phyloP scores from a whole-genome alignment of 805 yeast species.

The Blastobotrys muscicola region DNA sequence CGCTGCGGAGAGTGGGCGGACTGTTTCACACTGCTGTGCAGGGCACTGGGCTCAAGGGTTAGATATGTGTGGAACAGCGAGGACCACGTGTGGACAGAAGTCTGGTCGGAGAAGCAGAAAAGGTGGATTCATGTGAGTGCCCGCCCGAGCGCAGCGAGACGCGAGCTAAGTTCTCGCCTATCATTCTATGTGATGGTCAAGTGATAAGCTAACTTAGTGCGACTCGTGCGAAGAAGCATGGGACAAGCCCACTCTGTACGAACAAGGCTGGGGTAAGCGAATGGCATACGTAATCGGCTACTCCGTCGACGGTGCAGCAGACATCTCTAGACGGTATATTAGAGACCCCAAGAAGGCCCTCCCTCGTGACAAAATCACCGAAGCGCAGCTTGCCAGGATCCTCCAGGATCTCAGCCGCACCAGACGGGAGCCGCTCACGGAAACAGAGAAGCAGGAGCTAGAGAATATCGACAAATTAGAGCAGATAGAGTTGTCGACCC shows the following conservation, averaged over 20 bases:
- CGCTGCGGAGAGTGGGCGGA: constrained; percentile 97
- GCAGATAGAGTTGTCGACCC: constrained; percentile 19
- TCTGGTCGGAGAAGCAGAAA: constrained; percentile 47
- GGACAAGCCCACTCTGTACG: constrained; percentile 71
- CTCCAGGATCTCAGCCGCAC: constrained; percentile 32
- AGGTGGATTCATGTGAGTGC: constrained; percentile 68
- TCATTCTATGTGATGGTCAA: too few relatives aligned
- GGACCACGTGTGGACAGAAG: constrained; percentile 96
- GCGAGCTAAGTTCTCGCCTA: not conserved
- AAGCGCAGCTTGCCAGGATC: constrained; percentile 29
- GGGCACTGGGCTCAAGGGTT: constrained; percentile 53
- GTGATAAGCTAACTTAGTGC: constrained; percentile 3
- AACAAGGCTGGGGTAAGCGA: constrained; percentile 83
- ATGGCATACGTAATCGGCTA: constrained; percentile 84
- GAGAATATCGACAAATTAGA: constrained; percentile 29
- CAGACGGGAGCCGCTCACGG: constrained; percentile 25
- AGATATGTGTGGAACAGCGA: constrained; percentile 82
- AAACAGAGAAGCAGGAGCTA: constrained; percentile 31
- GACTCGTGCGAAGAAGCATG: constrained; percentile 83
- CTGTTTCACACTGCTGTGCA: constrained; percentile 60
- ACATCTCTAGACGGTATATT: constrained; percentile 64
- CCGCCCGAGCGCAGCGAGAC: not conserved
- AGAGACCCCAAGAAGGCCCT: constrained; percentile 32
- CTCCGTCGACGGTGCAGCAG: constrained; percentile 48
- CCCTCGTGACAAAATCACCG: constrained; percentile 40